These are phyloP conservation scores for Arthrobotrys sphaeroides DNA, from an alignment of 2,329 filamentous ascomycete genomes.

Conservation along the genomic window DNA sequence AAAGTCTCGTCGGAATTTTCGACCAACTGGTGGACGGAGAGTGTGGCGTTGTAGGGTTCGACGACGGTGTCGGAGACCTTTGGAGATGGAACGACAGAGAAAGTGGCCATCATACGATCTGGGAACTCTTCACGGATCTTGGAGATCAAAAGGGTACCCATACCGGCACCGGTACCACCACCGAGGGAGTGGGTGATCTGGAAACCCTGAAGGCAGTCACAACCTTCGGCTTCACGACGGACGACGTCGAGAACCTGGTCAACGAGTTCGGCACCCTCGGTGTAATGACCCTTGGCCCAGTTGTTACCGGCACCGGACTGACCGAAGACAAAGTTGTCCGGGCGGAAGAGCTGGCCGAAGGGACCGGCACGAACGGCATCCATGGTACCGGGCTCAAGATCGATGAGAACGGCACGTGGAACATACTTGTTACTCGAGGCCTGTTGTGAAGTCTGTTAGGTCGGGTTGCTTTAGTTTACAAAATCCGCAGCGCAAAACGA, in stretches of 20 bases:
- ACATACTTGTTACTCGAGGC: conserved; percentile 99
- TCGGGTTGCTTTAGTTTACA: conserved; percentile 34
- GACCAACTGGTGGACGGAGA: conserved; percentile 98
- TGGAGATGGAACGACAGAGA: conserved; percentile 97
- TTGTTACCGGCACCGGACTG: conserved; percentile 99
- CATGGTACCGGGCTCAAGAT: conserved; percentile 99
- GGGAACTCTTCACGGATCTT: conserved; percentile 99
- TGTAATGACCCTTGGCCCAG: conserved; percentile 99
- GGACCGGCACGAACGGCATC: conserved; percentile 97
- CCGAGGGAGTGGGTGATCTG: conserved; percentile 99
- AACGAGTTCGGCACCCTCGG: conserved; percentile 98
- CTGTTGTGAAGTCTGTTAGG: conserved; percentile 63
- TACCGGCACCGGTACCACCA: conserved; percentile 99
- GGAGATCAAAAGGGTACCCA: conserved; percentile 99
- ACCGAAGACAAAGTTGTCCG: conserved; percentile 99
- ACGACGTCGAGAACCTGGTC: conserved; percentile 98
- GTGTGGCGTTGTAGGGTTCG: conserved; percentile 99
- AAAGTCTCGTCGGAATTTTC: conserved; percentile 99
- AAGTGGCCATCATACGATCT: conserved; percentile 99
- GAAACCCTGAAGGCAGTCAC: conserved; percentile 99
- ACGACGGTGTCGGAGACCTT: conserved; percentile 99
- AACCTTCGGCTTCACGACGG: conserved; percentile 97
- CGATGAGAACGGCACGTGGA: conserved; percentile 97
- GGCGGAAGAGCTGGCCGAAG: conserved; percentile 98
- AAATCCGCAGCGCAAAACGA: conserved; percentile 21